Conservation (phyloP, 805 yeast genomes). For the Saccharomycopsis schoenii region DNA sequence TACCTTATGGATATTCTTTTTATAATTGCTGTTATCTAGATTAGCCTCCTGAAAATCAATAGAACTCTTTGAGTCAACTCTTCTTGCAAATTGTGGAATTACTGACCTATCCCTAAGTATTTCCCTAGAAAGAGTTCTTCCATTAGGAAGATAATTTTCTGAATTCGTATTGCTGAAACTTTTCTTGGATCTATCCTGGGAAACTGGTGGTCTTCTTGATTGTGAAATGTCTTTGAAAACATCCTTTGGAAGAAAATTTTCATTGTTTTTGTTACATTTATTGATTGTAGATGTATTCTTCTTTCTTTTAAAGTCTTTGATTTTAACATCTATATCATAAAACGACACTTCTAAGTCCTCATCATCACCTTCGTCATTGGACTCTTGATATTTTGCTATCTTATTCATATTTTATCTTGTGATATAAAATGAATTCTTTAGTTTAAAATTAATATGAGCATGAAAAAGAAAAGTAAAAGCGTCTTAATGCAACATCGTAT, state of each 20-base stretch:
- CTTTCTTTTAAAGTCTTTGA: conserved; percentile 10
- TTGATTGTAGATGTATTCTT: neutral
- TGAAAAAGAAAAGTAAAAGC: too few species aligned
- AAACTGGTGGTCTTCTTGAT: neutral
- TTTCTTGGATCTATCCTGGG: neutral
- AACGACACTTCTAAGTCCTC: conserved; percentile 15
- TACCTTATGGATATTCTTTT: neutral
- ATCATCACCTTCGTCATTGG: conserved; percentile 10
- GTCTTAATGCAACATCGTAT: too few species aligned
- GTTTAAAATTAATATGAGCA: too few species aligned
- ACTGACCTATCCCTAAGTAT: neutral
- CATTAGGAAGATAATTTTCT: neutral
- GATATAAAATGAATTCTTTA: too few species aligned
- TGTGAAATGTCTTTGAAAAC: neutral
- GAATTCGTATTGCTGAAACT: neutral
- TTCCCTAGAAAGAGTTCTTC: neutral
- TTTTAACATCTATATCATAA: conserved; percentile 10
- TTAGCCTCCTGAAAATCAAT: neutral
- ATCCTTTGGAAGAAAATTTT: neutral
- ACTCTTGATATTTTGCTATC: neutral
- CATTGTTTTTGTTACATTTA: neutral
- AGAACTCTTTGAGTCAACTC: neutral
- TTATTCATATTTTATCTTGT: conserved; percentile 1
- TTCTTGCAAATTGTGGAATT: neutral
- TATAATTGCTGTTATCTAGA: neutral